Evolutionary conservation across 2,329 filamentous ascomycete species (phyloP), one percentile per base, ranked within the genome.

Genomic region (Graphilbum ipis-grandicollis): DNA sequence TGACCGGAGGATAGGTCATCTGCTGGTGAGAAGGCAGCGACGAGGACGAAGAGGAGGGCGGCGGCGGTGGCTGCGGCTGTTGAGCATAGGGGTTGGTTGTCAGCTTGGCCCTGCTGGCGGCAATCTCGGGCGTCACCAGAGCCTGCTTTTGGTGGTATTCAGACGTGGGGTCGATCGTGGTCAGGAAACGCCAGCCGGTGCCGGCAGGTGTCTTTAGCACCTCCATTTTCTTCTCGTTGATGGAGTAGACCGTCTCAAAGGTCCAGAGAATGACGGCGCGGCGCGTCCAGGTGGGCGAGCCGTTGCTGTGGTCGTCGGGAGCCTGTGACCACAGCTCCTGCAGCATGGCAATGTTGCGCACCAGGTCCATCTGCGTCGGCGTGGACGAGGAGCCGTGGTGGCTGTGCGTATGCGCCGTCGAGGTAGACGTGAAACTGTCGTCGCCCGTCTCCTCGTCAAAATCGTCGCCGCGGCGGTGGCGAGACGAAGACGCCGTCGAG

Each of bases 291-390:
- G 57, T 52, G 4, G 33, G 9, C 7, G 33, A 10, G 5, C 8
- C 10, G 22, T 22, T 26, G 22, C 21, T 23, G 31, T 12, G 6
- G 37, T 9, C n/a, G 4, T 30, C 23, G 18, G 49, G 50, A 56
- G 37, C 18, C 13, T 34, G 9, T 4, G 69, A 75, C 63, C 66
- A 75, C 26, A 77, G 61, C 56, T 77, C 73, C 50, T 78, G 73
- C 50, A 74, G 71, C 72, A 77, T 77, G 50, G 69, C 69, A 33
- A 76, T 70, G 50, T 67, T 66, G 44, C 65, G 60, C 36, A 76
- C 62, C 39, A 75, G 59, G 31, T 74, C 68, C 47, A 67, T 66
- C 44, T 66, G 64, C 2, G 65, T 64, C 18, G 52, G 52, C 14
- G 36, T 22, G 9, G 29, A 37, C 14, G 21, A 21, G 7, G 41